Evolutionary conservation across 2,329 filamentous ascomycete genomes (phyloP).

Genomic region (Sarocladium brachiariae): DNA sequence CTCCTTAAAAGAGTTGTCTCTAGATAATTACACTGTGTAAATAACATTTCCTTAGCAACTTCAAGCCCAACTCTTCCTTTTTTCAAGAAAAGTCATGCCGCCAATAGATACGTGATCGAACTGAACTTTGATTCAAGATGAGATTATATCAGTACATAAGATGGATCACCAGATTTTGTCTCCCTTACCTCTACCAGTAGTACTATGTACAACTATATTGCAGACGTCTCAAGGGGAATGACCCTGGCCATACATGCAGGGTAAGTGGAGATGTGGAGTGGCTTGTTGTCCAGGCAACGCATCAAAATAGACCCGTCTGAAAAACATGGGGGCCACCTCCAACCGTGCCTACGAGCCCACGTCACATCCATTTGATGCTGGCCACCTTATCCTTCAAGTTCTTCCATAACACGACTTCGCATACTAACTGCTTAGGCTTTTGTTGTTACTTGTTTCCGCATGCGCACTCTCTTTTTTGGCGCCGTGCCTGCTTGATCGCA

Average conservation of each 20-base stretch:
- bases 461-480: background rate
- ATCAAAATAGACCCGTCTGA: background rate
- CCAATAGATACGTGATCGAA: no score
- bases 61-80: no score
- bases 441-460: background rate
- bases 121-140: no score
- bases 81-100: no score
- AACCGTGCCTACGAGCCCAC: background rate
- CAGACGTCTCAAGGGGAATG: background rate
- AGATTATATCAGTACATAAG: no score
- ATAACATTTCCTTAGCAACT: no score
- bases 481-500: background rate
- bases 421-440: conserved; percentile 2
- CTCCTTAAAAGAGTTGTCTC: background rate
- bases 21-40: no score
- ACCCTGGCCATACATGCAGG: background rate
- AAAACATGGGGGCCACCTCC: conserved; percentile 2
- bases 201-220: no score
- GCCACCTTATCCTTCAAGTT: background rate
- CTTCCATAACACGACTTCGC: conserved; percentile 1
- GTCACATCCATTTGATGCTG: conserved; percentile 8
- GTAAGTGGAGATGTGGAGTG: background rate
- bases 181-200: no score
- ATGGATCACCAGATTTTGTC: no score
- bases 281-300: conserved; percentile 7